Evolutionary conservation across 2,329 filamentous ascomycete genomes (phyloP).

Genomic region (Diaporthe sp.): DNA sequence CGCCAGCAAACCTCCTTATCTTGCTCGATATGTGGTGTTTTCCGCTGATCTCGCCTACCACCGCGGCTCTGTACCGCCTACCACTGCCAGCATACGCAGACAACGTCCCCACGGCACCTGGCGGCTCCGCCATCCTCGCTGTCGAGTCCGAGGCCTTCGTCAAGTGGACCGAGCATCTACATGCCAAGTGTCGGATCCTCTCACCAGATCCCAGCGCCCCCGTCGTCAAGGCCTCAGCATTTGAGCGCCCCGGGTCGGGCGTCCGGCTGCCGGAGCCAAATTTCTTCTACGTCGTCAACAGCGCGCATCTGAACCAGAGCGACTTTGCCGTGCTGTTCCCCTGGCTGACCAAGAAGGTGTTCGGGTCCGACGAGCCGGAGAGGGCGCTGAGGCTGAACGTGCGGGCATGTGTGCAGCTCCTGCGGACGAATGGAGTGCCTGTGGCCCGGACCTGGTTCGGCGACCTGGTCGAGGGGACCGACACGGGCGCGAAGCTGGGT

Average conservation of each 20-base stretch:
- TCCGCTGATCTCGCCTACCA: conserved; percentile 74
- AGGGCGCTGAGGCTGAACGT: conserved; percentile 71
- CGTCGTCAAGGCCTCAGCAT: conserved; percentile 56
- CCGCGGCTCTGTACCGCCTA: conserved; percentile 76
- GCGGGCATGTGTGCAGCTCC: conserved; percentile 68
- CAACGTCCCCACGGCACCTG: conserved; percentile 61
- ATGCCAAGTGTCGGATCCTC: conserved; percentile 75
- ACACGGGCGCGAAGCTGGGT: conserved; percentile 53
- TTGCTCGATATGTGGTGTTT: conserved; percentile 87
- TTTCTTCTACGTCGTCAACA: conserved; percentile 80
- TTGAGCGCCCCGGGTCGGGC: conserved; percentile 57
- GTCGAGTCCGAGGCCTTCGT: conserved; percentile 83
- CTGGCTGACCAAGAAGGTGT: conserved; percentile 72
- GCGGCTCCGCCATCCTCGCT: conserved; percentile 73
- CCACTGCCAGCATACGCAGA: conserved; percentile 81
- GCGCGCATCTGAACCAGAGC: conserved; percentile 86
- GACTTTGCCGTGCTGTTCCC: conserved; percentile 90
- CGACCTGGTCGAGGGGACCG: conserved; percentile 64
- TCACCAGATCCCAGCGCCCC: conserved; percentile 66
- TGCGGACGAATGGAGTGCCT: conserved; percentile 63
- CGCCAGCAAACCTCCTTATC: conserved; percentile 73
- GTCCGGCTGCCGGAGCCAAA: conserved; percentile 66
- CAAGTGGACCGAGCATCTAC: conserved; percentile 82
- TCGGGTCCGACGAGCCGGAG: conserved; percentile 70
- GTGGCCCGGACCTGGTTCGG: conserved; percentile 64